Evolutionary conservation across 345 rosid species (phyloP), one percentile per base, ranked within the genome.

Genomic region (Citrus mangshanensis): DNA sequence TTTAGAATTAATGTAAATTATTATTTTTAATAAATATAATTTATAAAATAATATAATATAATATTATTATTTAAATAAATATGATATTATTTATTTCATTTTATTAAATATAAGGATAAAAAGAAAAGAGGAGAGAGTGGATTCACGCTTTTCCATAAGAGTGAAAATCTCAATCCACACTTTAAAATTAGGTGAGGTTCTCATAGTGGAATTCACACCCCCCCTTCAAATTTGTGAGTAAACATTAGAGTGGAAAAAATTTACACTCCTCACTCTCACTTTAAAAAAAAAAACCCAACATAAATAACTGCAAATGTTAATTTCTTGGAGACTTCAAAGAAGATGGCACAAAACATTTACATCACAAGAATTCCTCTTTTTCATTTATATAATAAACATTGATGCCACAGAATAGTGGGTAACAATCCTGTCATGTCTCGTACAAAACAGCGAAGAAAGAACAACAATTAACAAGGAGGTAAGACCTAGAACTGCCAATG

Each of bases 361-460:
- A 70, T 77, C 65, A 77, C 68, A 81, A 63, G 72, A 77, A 73
- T 38, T 58, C 58, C 21, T 54, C 18, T 56, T 40, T 70, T 70
- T 40, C 72, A 61, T 74, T 82, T 65, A 54, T 32, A 58, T 68
- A 74, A 49, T 28, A 66, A 71, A 60, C 58, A 81, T 32, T 16
- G 64, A 69, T 8, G 73, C 46, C 24, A 60, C 24, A n/a, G 59
- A 38, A 16, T 2, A 25, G 6, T 51, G 42, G 12, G 59, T 38
- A 35, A 21, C 77, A 78, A 54, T 34, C 51, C 72, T 46, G 79
- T 78, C 34, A 38, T 58, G 81, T 74, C 75, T 40, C 62, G 7
- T 9, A 74, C 71, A 83, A 61, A 74, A 74, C 10, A 69, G 83
- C 58, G 8, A 49, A 51, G 8, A 30, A 25, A 65, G 55, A 68